These are phyloP conservation scores for Cocos nucifera DNA, from an alignment of 176 grass and related monocot genomes.

Conservation along the genomic window DNA sequence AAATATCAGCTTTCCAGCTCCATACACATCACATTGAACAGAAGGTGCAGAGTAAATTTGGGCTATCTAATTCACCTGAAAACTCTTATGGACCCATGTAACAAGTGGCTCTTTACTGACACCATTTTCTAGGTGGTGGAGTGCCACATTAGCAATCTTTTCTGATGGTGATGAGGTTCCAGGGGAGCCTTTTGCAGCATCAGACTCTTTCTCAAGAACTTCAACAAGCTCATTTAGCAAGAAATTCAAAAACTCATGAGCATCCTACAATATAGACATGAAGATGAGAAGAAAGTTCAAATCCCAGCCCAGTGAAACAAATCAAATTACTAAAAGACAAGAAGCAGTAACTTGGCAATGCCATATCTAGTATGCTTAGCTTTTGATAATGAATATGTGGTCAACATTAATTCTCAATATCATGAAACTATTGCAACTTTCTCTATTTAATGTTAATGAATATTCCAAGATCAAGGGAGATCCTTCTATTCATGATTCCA, in stretches of 20 bases:
- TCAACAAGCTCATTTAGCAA: slow-evolving; percentile 94
- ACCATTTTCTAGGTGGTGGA: slow-evolving; percentile 52
- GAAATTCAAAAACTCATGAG: slow-evolving; percentile 94
- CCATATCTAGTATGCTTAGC: too few relatives aligned
- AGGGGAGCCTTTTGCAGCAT: slow-evolving; percentile 36
- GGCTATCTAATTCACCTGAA: slow-evolving; percentile 48
- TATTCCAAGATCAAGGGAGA: too few relatives aligned
- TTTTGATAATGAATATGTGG: too few relatives aligned
- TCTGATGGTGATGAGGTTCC: slow-evolving; percentile 31
- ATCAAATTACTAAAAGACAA: too few relatives aligned
- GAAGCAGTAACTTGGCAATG: too few relatives aligned
- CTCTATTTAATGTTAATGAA: too few relatives aligned
- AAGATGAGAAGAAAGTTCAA: too few relatives aligned
- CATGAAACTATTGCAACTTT: too few relatives aligned
- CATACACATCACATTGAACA: neutral
- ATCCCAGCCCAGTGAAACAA: too few relatives aligned
- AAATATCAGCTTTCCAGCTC: slow-evolving; percentile 1
- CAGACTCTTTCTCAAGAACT: slow-evolving; percentile 82
- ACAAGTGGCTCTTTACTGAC: slow-evolving; percentile 56
- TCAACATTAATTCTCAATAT: too few relatives aligned
- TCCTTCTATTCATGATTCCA: too few relatives aligned
- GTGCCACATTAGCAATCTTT: slow-evolving; percentile 50
- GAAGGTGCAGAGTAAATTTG: too few relatives aligned
- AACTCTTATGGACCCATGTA: slow-evolving; percentile 84
- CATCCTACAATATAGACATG: slow-evolving; percentile 38